Evolutionary conservation across 2,329 filamentous ascomycete species (phyloP).

Genomic region (Aureobasidium sp.): DNA sequence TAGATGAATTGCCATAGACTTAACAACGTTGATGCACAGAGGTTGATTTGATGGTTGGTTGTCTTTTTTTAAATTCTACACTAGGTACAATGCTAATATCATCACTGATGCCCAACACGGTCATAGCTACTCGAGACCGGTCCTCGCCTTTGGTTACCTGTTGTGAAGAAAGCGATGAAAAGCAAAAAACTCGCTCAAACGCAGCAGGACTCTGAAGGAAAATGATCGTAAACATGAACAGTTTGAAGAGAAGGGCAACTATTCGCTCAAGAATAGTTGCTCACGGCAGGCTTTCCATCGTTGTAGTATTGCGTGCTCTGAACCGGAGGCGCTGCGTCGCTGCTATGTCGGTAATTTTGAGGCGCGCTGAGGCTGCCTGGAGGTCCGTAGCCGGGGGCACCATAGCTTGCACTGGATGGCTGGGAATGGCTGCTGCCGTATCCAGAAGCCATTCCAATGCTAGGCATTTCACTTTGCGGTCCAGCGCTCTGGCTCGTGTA

Average conservation of each 20-base stretch:
- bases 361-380: background rate
- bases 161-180: background rate
- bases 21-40: background rate
- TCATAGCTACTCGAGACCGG: background rate
- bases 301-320: constrained; percentile 5
- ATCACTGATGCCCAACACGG: constrained; percentile 3
- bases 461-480: constrained; percentile 1
- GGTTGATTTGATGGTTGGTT: background rate
- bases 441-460: constrained; percentile 7
- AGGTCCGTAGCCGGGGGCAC: background rate
- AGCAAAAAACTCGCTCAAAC: background rate
- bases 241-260: background rate
- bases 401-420: background rate
- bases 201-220: background rate
- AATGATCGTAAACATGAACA: constrained; percentile 1
- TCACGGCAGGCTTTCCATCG: constrained; percentile 6
- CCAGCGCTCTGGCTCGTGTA: constrained; percentile 1
- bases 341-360: constrained; percentile 2
- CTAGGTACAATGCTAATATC: background rate
- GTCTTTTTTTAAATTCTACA: background rate
- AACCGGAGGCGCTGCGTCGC: background rate
- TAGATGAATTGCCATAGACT: background rate
- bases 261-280: background rate
- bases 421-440: constrained; percentile 3
- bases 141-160: background rate